Conservation (phyloP, 148 eudicot genomes). For the Chenopodium suecicum region DNA sequence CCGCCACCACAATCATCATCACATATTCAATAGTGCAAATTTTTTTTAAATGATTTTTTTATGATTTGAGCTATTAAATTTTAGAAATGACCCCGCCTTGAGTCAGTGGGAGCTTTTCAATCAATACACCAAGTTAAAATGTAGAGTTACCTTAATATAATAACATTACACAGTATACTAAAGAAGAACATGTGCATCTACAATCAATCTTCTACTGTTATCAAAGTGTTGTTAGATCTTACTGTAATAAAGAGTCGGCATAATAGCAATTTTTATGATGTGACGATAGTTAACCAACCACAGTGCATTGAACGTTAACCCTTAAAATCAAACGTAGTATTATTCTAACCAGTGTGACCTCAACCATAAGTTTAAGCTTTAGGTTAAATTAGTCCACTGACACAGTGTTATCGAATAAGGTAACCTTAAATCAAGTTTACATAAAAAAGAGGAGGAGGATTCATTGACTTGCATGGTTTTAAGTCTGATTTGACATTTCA, state of each 20-base stretch:
- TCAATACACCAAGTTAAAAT: conserved; percentile 1
- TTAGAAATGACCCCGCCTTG: conserved; percentile 1
- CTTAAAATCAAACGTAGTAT: too few species aligned
- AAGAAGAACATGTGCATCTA: neutral
- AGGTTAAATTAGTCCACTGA: too few species aligned
- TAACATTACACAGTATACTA: neutral
- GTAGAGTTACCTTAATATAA: neutral
- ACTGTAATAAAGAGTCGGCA: too few species aligned
- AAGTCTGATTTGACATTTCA: conserved; percentile 11
- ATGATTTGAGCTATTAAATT: neutral
- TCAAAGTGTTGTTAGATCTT: too few species aligned
- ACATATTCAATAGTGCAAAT: conserved; percentile 7
- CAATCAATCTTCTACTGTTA: neutral
- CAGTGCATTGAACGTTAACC: too few species aligned
- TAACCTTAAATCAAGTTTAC: neutral
- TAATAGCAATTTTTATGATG: too few species aligned
- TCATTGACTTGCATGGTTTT: conserved; percentile 2
- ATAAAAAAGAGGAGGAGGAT: neutral
- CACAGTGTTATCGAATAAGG: too few species aligned
- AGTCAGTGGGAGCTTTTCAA: conserved; percentile 20
- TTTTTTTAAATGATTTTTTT: neutral
- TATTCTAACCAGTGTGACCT: too few species aligned
- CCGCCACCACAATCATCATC: conserved; percentile 6
- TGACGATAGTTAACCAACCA: too few species aligned
- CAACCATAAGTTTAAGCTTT: too few species aligned